Evolutionary conservation across 1,284 basidiomycete genomes (phyloP), one percentile per base, ranked within the genome.

Genomic region (Tausonia pullulans): DNA sequence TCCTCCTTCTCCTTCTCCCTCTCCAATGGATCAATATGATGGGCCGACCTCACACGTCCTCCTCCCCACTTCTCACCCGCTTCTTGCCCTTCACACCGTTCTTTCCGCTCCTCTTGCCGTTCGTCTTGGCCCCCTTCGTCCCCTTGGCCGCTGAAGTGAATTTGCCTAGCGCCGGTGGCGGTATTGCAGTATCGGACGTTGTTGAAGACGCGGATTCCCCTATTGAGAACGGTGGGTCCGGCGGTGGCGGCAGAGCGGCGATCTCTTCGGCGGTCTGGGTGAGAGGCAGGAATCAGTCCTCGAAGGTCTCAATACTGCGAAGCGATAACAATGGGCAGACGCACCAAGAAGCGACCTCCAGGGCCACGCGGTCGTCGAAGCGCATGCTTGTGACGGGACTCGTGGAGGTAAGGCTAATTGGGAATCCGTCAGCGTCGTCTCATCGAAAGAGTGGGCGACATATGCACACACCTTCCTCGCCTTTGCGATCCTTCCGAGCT

Each of bases 341-440:
- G 14, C 27, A 66, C 65, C 69, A 98, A 83, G 80, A 98, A 98
- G 45, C 95, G 85, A 27, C 95, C 95, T 43, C 96, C 95, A 50
- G 95, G 94, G 1, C 95, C 95, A 68, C 96, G 83, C 13, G 95
- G 95, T 48, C 95, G 84, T 54, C 93, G 86, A 86, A 98, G 96
- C 13, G 95, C 95, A 77, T 98, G 96, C 70, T 93, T 91, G 79
- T 98, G 95, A 56, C 95, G 85, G 40, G 91, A 95, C 75, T 98
- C 94, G 71, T 98, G 94, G 41, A 97, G 84, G 78, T 97, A 98
- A 1, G 94, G 94, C 91, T 97, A 67, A 41, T 54, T 14, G 13
- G 4, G 43, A 5, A 3, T n/a, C n/a, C 9, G 14, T 49, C 48
- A 49, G 48, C 3, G 41, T 40, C 11, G 13, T 3, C 5, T 48